Conservation (phyloP, 2,329 filamentous ascomycete species). For the Trichoderma pleuroti region DNA sequence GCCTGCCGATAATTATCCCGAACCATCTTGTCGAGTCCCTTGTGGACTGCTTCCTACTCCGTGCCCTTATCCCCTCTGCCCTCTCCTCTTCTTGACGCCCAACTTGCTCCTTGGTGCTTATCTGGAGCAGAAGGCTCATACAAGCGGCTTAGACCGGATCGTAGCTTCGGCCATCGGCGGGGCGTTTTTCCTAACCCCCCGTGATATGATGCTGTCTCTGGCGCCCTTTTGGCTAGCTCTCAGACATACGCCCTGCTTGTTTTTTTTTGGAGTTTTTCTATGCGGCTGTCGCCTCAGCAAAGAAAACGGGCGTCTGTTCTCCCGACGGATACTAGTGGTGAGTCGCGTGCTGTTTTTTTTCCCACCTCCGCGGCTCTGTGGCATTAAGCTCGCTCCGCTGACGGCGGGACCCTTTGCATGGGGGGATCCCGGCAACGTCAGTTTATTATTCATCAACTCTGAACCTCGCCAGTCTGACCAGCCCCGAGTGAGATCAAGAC, state of each 20-base stretch:
- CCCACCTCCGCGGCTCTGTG: not conserved
- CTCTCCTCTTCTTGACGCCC: not conserved
- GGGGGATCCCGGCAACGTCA: not conserved
- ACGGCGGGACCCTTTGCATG: slow-evolving; percentile 1
- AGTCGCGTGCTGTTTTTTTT: not conserved
- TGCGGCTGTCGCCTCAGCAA: not conserved
- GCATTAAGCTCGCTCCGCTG: slow-evolving; percentile 1
- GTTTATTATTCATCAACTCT: slow-evolving; percentile 11
- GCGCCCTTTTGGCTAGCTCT: slow-evolving; percentile 3
- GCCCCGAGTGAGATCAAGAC: not conserved
- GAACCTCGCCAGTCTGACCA: not conserved
- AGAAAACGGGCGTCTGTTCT: not conserved
- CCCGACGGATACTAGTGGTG: not conserved
- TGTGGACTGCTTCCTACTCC: not conserved
- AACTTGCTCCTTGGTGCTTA: not conserved
- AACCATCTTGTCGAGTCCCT: not conserved
- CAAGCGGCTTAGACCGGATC: slow-evolving; percentile 9
- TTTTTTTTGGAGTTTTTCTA: not conserved
- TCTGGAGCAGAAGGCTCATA: not conserved
- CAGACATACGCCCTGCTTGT: not conserved
- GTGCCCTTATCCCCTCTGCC: not conserved
- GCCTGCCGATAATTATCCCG: slow-evolving; percentile 13
- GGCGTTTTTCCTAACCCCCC: slow-evolving; percentile 11
- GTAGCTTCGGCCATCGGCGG: slow-evolving; percentile 14
- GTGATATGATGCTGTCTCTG: not conserved